Evolutionary conservation across 805 yeast genomes (phyloP).

Genomic region (Lipomyces oligophaga): DNA sequence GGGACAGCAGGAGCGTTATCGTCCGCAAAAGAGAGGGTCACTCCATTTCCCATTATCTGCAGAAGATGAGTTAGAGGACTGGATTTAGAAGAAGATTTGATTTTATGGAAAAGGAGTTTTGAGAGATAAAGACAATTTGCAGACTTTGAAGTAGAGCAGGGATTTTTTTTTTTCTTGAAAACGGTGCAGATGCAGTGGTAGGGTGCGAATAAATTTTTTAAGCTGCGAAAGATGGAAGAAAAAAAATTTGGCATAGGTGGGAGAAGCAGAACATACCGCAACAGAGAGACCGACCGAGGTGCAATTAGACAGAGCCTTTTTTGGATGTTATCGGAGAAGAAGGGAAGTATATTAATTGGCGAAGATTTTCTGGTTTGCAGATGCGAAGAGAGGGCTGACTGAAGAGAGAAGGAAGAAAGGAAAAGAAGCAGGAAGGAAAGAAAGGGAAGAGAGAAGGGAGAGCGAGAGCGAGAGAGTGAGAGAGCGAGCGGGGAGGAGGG

Average conservation of each 20-base stretch:
- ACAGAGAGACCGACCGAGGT: conserved; percentile 4
- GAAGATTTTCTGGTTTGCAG: no score
- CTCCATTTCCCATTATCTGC: conserved; percentile 25
- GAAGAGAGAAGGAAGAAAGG: neutral
- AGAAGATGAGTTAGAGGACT: no score
- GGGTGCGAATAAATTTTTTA: neutral
- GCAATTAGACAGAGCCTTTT: conserved; percentile 1
- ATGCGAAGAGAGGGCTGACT: neutral
- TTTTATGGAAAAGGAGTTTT: no score
- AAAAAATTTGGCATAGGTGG: neutral
- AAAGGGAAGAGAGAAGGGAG: neutral
- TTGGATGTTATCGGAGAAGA: conserved; percentile 1
- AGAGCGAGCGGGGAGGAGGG: conserved; percentile 4
- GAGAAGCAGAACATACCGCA: conserved; percentile 4
- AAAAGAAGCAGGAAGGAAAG: neutral
- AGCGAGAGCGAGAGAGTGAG: conserved; percentile 3
- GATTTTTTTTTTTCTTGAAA: no score
- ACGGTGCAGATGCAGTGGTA: no score
- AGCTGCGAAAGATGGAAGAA: neutral
- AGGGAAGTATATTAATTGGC: no score
- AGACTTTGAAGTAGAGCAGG: no score
- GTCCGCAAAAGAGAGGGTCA: conserved; percentile 16
- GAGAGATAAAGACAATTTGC: no score
- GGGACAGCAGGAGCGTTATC: conserved; percentile 14
- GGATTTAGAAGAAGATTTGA: no score